Conservation (phyloP, 2,329 filamentous ascomycete genomes). For the Immersiporthe knoxdaviesiana region DNA sequence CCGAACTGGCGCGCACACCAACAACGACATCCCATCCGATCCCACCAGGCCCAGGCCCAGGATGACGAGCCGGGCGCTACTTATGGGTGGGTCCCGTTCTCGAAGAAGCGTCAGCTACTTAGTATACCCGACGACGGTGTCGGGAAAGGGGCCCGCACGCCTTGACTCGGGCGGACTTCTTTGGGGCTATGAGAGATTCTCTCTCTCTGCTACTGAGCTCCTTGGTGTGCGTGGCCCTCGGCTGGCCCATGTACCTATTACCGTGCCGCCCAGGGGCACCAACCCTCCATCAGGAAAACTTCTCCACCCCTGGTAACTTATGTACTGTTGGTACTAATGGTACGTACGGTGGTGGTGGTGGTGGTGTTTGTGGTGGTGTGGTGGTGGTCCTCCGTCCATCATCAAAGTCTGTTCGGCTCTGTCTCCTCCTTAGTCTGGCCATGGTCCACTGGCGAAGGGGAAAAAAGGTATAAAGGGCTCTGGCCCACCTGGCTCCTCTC, state of each 20-base stretch:
- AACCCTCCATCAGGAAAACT: not conserved
- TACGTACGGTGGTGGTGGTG: not conserved
- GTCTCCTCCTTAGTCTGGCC: not conserved
- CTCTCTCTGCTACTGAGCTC: no score
- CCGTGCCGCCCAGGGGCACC: constrained; percentile 19
- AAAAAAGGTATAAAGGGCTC: constrained; percentile 25
- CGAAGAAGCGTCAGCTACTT: constrained; percentile 18
- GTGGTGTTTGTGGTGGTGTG: not conserved
- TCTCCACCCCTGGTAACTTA: not conserved
- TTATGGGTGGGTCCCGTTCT: not conserved
- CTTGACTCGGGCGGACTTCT: constrained; percentile 15
- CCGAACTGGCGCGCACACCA: constrained; percentile 1
- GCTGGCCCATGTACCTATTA: constrained; percentile 19
- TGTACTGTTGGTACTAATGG: no score
- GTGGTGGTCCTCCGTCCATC: not conserved
- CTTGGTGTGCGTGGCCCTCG: not conserved
- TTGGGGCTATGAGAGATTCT: constrained; percentile 18
- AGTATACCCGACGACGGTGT: constrained; percentile 22
- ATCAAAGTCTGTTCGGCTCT: not conserved
- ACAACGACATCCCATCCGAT: not conserved
- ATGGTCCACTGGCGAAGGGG: not conserved
- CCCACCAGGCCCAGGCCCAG: not conserved
- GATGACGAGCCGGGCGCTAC: not conserved
- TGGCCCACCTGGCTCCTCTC: constrained; percentile 17
- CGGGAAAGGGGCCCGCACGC: constrained; percentile 13